These are phyloP conservation scores for Alisma plantagoaquatica DNA, from an alignment of 106 monocot genomes.

Conservation along the genomic window DNA sequence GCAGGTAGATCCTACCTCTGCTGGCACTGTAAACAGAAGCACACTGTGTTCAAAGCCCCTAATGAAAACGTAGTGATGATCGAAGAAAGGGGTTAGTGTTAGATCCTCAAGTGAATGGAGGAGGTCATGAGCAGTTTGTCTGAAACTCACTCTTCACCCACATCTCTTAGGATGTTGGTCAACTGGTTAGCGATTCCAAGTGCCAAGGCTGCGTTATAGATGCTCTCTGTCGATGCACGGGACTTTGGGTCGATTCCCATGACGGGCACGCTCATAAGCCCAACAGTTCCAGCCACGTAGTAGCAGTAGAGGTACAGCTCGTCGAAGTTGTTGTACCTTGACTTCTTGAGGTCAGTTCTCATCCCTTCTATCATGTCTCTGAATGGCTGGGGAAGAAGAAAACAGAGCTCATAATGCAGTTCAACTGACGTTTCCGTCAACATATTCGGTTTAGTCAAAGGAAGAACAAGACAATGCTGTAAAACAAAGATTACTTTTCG, in stretches of 20 bases:
- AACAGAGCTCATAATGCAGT: neutral
- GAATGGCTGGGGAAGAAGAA: slow-evolving; percentile 37
- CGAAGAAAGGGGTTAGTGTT: no score
- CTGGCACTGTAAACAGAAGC: slow-evolving; percentile 44
- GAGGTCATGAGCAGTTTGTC: no score
- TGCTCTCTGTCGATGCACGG: slow-evolving; percentile 56
- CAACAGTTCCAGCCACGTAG: slow-evolving; percentile 85
- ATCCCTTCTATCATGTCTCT: slow-evolving; percentile 93
- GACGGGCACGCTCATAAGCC: slow-evolving; percentile 82
- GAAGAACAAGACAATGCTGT: no score
- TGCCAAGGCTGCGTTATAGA: slow-evolving; percentile 77
- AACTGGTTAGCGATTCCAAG: slow-evolving; percentile 87
- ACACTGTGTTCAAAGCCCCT: neutral
- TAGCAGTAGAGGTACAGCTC: slow-evolving; percentile 95
- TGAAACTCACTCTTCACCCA: slow-evolving; percentile 97
- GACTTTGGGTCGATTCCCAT: slow-evolving; percentile 79
- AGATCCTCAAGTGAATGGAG: no score
- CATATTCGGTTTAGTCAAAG: no score
- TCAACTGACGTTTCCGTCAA: no score
- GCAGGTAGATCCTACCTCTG: slow-evolving; percentile 87
- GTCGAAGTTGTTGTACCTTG: slow-evolving; percentile 79
- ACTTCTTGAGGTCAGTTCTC: slow-evolving; percentile 70
- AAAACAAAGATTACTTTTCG: no score
- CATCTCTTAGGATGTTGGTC: slow-evolving; percentile 86
- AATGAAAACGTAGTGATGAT: no score